These are phyloP conservation scores for Hysterium pulicare DNA, from an alignment of 2,329 filamentous ascomycete genomes.

Conservation along the genomic window DNA sequence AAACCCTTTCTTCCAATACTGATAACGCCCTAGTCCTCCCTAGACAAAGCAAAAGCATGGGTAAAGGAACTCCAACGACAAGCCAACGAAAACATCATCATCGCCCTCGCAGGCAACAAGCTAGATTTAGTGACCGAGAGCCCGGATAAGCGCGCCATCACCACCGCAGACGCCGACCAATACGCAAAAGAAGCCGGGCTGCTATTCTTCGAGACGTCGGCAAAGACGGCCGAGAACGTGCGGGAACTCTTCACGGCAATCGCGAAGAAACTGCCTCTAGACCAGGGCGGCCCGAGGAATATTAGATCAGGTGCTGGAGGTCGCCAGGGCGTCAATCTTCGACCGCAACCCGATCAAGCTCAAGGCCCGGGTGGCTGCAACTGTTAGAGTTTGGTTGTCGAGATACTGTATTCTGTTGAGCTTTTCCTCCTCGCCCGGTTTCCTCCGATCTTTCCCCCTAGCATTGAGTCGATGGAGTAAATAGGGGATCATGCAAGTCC, in stretches of 20 bases:
- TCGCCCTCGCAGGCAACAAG: constrained; percentile 96
- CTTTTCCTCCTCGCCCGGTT: neutral
- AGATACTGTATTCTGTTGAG: neutral
- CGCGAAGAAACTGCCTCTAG: constrained; percentile 93
- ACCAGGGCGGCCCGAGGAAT: constrained; percentile 90
- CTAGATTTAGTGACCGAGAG: constrained; percentile 91
- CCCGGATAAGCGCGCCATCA: constrained; percentile 91
- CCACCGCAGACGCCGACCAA: constrained; percentile 85
- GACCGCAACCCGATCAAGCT: constrained; percentile 58
- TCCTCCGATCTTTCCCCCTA: neutral
- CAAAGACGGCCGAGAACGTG: constrained; percentile 96
- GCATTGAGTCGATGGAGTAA: neutral
- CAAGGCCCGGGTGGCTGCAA: constrained; percentile 60
- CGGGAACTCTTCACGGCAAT: constrained; percentile 95
- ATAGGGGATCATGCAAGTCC: neutral
- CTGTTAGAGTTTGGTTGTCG: constrained; percentile 48
- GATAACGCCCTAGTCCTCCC: constrained; percentile 74
- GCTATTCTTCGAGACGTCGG: constrained; percentile 97
- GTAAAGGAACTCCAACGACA: constrained; percentile 98
- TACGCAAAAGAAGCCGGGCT: constrained; percentile 92
- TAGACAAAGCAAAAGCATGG: constrained; percentile 99
- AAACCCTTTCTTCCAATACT: constrained; percentile 2
- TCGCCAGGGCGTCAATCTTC: constrained; percentile 64
- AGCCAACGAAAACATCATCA: constrained; percentile 99
- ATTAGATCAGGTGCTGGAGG: constrained; percentile 60